Evolutionary conservation across 2,329 filamentous ascomycete genomes (phyloP).

Genomic region (Berkeleyomyces basicola): DNA sequence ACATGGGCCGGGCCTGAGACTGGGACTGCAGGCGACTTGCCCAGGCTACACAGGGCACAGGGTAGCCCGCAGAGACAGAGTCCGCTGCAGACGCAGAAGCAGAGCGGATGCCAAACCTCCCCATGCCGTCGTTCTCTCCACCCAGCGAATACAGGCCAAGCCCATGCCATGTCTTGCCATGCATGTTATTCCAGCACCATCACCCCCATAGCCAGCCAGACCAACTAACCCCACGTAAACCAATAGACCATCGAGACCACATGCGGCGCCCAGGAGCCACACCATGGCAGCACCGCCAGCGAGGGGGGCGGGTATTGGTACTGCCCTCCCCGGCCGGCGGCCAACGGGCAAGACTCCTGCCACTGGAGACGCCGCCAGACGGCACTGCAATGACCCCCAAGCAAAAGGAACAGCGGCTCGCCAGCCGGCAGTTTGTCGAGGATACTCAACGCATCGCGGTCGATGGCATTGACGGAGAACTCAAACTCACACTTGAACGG

Average conservation of each 20-base stretch:
- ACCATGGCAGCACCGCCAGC: background rate
- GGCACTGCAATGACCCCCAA: background rate
- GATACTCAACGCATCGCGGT: no score
- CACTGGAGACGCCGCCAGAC: no score
- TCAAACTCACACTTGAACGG: no score
- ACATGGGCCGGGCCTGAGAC: slow-evolving; percentile 4
- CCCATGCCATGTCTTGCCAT: background rate
- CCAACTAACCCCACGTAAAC: slow-evolving; percentile 2
- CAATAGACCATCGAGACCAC: background rate
- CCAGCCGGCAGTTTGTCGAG: no score
- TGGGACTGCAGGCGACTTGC: background rate
- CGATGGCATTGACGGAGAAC: no score
- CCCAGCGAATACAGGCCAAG: slow-evolving; percentile 4
- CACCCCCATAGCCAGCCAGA: background rate
- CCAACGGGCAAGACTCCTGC: no score
- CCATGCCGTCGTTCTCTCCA: background rate
- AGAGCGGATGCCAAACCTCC: slow-evolving; percentile 2
- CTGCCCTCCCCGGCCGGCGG: no score
- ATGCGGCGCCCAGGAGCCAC: background rate
- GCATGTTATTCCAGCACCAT: slow-evolving; percentile 2
- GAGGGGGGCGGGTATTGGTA: background rate
- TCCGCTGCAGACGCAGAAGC: slow-evolving; percentile 3
- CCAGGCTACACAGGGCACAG: background rate
- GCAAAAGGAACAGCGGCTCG: background rate
- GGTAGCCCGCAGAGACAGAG: background rate